Evolutionary conservation across 495 filamentous ascomycete species (phyloP), one percentile per base, ranked within the genome.

Genomic region (Aspergillus sclerotiicarbonarius): DNA sequence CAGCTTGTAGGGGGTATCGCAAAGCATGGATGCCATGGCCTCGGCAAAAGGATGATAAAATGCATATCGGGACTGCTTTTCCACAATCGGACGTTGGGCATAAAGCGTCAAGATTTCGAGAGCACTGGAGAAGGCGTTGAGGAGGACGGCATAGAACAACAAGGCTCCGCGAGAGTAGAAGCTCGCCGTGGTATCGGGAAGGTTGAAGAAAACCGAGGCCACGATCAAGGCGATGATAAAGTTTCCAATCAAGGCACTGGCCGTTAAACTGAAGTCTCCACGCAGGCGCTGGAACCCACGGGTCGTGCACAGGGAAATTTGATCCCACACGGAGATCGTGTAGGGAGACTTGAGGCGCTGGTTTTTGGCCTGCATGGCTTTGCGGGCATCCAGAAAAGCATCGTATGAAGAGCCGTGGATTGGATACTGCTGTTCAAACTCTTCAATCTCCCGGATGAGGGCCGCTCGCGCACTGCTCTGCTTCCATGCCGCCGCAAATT

Each of bases 101-200:
- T 82, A 85, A 6, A 84, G 67, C 2, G 57, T 77, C 47, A 81
- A 74, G 59, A 87, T 84, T 61, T 93, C 90, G 6, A 92, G 76
- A 56, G 82, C 82, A 63, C 82, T 86, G 56, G 84, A 75, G 57
- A 96, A 92, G 16, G 91, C 90, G 65, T 93, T 94, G 71, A 93
- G 50, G 10, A 96, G 78, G 60, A 92, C 83, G 51, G 89, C 87
- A 62, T 95, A 93, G 79, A 96, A 96, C 29, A 96, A 73, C 9
- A 95, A 74, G 51, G 87, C 87, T 25, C 88, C 89, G 16, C 89
- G 80, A 57, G 81, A 76, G 73, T 82, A 95, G 73, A 95, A 91
- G 62, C 80, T 87, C 35, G 66, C 62, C 3, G 89, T 90, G 32
- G 76, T 75, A 1, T 57, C 64, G 21, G 79, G 70, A 6, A 92